These are phyloP conservation scores for Phlegmacium glaucopus DNA, from an alignment of 768 basidiomycete species.

Conservation along the genomic window DNA sequence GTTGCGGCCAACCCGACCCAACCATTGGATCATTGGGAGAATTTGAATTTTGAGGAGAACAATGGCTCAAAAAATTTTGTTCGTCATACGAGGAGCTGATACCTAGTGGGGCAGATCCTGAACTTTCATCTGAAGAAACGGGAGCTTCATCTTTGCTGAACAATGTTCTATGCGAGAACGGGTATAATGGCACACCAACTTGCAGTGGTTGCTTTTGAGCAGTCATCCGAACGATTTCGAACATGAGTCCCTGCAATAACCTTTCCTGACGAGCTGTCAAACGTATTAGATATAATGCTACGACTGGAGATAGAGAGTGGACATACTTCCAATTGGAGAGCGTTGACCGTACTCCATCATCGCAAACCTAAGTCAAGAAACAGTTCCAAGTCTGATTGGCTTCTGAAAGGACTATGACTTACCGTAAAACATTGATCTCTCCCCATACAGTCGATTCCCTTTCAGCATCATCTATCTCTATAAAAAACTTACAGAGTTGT, in stretches of 20 bases:
- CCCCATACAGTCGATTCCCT: conserved; percentile 81
- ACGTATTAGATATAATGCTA: too few species aligned
- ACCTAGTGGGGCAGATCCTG: conserved; percentile 33
- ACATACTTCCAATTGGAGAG: conserved; percentile 82
- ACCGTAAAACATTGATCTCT: conserved; percentile 83
- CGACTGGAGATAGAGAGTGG: background rate
- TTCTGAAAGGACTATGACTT: conserved; percentile 12
- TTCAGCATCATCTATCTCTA: conserved; percentile 73
- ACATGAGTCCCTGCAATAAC: conserved; percentile 79
- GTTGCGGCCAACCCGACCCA: conserved; percentile 21
- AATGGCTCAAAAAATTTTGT: conserved; percentile 19
- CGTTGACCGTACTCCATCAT: conserved; percentile 79
- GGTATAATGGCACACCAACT: conserved; percentile 77
- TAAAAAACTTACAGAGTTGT: conserved; percentile 82
- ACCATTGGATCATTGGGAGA: conserved; percentile 13
- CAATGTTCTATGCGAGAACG: conserved; percentile 68
- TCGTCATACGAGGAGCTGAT: conserved; percentile 33
- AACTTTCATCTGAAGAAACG: conserved; percentile 26
- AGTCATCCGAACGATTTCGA: conserved; percentile 80
- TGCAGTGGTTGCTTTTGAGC: conserved; percentile 77
- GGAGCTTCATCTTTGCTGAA: conserved; percentile 49
- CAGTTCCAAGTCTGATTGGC: background rate
- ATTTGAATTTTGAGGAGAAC: conserved; percentile 10
- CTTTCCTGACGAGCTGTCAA: conserved; percentile 74
- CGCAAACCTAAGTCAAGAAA: conserved; percentile 51